These are phyloP conservation scores for Exophiala mesophila DNA, from an alignment of 2,329 filamentous ascomycete genomes.

Conservation along the genomic window DNA sequence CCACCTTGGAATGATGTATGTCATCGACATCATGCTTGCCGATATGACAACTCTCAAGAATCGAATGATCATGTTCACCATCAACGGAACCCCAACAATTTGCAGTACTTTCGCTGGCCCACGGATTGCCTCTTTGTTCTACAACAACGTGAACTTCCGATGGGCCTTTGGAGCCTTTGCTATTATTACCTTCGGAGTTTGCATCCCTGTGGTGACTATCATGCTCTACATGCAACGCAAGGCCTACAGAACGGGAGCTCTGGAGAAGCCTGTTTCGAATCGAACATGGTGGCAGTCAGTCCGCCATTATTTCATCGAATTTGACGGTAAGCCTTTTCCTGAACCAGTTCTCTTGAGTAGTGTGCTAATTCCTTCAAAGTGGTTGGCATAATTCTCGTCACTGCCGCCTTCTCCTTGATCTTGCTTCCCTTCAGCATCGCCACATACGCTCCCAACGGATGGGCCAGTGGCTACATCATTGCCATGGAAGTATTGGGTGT, in stretches of 20 bases:
- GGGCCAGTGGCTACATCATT: conserved; percentile 46
- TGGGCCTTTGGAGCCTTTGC: conserved; percentile 60
- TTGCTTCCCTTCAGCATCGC: conserved; percentile 61
- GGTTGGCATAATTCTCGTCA: conserved; percentile 55
- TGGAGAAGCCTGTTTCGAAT: conserved; percentile 35
- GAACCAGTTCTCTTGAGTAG: background rate
- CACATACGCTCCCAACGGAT: conserved; percentile 36
- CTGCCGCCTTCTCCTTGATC: conserved; percentile 56
- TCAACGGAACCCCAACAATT: conserved; percentile 53
- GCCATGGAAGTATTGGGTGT: conserved; percentile 50
- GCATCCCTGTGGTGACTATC: conserved; percentile 49
- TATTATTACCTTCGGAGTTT: conserved; percentile 54
- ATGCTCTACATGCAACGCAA: conserved; percentile 52
- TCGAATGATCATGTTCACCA: conserved; percentile 55
- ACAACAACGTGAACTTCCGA: conserved; percentile 48
- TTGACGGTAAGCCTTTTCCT: conserved; percentile 51
- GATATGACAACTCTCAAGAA: conserved; percentile 59
- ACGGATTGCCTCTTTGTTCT: conserved; percentile 47
- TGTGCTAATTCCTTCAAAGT: conserved; percentile 29
- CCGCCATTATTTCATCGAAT: conserved; percentile 51
- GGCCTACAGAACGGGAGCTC: conserved; percentile 50
- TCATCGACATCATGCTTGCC: conserved; percentile 55
- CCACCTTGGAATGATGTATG: conserved; percentile 49
- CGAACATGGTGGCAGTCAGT: conserved; percentile 40
- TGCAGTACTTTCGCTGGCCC: conserved; percentile 53